Percentiles rank a stretch among this genome's conserved stretches.
These are phyloP conservation scores for Lachnum nothofagi DNA, from an alignment of 2,329 filamentous ascomycete species.

Conservation along the genomic window DNA sequence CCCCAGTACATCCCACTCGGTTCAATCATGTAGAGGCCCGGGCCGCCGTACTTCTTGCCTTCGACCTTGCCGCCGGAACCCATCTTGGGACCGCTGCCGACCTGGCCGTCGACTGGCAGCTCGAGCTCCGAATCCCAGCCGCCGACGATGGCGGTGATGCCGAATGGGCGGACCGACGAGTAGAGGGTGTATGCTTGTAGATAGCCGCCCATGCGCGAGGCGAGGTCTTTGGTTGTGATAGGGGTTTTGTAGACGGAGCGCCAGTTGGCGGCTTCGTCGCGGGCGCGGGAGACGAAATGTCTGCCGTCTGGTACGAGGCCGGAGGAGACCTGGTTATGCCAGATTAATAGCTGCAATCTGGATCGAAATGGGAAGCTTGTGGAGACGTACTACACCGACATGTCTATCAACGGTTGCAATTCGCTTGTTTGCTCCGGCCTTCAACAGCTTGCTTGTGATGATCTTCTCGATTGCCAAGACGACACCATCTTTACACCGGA, in stretches of 20 bases:
- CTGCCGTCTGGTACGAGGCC: constrained; percentile 91
- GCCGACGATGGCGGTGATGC: constrained; percentile 88
- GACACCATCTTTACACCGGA: constrained; percentile 94
- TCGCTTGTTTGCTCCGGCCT: constrained; percentile 91
- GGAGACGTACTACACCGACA: constrained; percentile 73
- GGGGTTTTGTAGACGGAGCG: constrained; percentile 90
- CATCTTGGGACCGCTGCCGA: constrained; percentile 70
- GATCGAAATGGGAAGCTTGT: background rate
- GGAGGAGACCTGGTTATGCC: constrained; percentile 71
- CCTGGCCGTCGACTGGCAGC: constrained; percentile 80
- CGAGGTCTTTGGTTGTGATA: constrained; percentile 82
- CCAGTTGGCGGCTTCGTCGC: constrained; percentile 90
- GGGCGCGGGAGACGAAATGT: constrained; percentile 89
- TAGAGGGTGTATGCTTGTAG: constrained; percentile 97
- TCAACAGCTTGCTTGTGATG: constrained; percentile 89
- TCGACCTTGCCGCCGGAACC: constrained; percentile 80
- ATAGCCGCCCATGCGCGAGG: constrained; percentile 90
- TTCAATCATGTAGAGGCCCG: constrained; percentile 97
- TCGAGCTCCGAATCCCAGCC: constrained; percentile 90
- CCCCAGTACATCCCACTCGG: constrained; percentile 97
- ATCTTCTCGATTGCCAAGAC: constrained; percentile 97
- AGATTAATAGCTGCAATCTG: constrained; percentile 4
- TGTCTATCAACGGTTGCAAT: constrained; percentile 94
- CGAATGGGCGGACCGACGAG: constrained; percentile 92
- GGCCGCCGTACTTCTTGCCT: constrained; percentile 75